These are phyloP conservation scores for Blastobotrys arbuscula DNA, from an alignment of 1,139 yeast species.

Conservation along the genomic window DNA sequence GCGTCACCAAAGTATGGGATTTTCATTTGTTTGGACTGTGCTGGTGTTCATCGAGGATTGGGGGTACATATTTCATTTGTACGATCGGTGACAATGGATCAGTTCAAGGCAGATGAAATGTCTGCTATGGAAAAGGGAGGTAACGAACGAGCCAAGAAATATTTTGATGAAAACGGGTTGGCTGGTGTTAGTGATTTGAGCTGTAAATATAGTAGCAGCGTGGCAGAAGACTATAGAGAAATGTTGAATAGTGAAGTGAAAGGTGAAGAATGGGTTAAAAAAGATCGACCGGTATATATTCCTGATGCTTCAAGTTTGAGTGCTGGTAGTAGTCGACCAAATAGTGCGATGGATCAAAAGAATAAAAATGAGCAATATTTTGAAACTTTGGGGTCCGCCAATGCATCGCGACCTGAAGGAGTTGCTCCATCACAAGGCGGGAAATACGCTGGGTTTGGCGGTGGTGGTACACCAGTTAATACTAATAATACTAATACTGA, in stretches of 20 bases:
- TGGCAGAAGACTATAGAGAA: conserved; percentile 92
- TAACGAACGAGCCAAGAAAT: conserved; percentile 64
- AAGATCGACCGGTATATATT: conserved; percentile 30
- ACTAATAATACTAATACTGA: conserved; percentile 53
- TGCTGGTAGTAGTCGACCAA: conserved; percentile 13
- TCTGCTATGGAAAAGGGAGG: conserved; percentile 94
- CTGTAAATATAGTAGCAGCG: conserved; percentile 75
- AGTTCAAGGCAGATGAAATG: conserved; percentile 88
- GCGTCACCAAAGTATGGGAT: conserved; percentile 97
- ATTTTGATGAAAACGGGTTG: conserved; percentile 61
- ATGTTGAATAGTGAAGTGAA: conserved; percentile 69
- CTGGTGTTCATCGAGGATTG: conserved; percentile 89
- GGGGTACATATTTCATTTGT: conserved; percentile 98
- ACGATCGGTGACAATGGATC: conserved; percentile 95
- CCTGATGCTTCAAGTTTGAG: conserved; percentile 18
- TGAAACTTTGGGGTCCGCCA: conserved; percentile 67
- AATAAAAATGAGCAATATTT: conserved; percentile 73
- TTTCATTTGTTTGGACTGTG: conserved; percentile 94
- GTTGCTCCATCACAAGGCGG: conserved; percentile 95
- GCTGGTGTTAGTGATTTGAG: conserved; percentile 60
- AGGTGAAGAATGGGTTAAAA: conserved; percentile 59
- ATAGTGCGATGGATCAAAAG: conserved; percentile 37
- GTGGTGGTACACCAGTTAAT: conserved; percentile 4
- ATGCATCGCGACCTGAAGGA: conserved; percentile 67
- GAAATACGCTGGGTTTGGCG: conserved; percentile 82